Evolutionary conservation across 345 rosid species (phyloP).

Genomic region (Viola odorata): DNA sequence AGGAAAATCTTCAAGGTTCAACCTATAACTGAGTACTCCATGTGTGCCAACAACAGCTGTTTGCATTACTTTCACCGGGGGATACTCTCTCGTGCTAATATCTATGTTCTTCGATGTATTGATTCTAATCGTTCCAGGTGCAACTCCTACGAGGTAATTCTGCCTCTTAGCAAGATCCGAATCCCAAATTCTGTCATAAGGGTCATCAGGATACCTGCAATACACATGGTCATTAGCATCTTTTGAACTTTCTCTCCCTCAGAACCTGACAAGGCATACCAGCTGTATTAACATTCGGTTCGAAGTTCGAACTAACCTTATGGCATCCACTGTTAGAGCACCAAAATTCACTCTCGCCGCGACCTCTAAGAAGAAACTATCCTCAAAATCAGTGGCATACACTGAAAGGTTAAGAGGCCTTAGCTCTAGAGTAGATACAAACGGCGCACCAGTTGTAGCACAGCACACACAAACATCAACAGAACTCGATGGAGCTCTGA

Average conservation of each 20-base stretch:
- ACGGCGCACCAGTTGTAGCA: slow-evolving; percentile 86
- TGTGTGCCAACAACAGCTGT: slow-evolving; percentile 89
- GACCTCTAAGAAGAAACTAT: slow-evolving; percentile 67
- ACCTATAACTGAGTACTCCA: slow-evolving; percentile 64
- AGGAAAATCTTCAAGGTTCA: slow-evolving; percentile 91
- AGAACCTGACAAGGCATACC: neutral
- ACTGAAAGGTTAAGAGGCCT: slow-evolving; percentile 81
- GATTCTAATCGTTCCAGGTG: slow-evolving; percentile 73
- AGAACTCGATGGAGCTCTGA: slow-evolving; percentile 70
- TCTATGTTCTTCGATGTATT: slow-evolving; percentile 55
- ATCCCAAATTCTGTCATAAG: slow-evolving; percentile 97
- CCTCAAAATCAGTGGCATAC: slow-evolving; percentile 90
- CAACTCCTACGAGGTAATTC: slow-evolving; percentile 81
- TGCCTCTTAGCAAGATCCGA: slow-evolving; percentile 79
- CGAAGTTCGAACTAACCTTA: slow-evolving; percentile 46
- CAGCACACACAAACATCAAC: slow-evolving; percentile 84
- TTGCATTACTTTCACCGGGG: slow-evolving; percentile 97
- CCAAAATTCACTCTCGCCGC: slow-evolving; percentile 96
- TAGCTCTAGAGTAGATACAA: slow-evolving; percentile 83
- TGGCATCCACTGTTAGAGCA: slow-evolving; percentile 50
- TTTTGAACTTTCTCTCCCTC: neutral
- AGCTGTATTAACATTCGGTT: neutral
- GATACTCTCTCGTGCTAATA: slow-evolving; percentile 70
- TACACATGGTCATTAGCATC: neutral
- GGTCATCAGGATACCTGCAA: slow-evolving; percentile 96